These are phyloP conservation scores for Pyrenophora graminea DNA, from an alignment of 2,329 filamentous ascomycete species.

Conservation along the genomic window DNA sequence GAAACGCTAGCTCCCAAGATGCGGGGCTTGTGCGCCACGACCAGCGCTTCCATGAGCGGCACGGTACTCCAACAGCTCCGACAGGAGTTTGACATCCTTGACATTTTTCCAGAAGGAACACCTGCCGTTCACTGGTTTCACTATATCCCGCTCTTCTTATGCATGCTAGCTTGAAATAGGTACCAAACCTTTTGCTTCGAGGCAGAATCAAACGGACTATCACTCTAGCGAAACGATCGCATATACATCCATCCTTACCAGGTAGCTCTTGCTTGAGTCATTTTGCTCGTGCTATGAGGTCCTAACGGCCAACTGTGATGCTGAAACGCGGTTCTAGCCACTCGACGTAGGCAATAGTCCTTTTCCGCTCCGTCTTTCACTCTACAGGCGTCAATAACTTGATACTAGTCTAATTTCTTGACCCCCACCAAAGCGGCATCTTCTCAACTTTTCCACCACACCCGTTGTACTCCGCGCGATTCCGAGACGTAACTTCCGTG, in stretches of 20 bases:
- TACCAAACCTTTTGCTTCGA: too few species aligned
- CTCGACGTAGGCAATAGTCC: background rate
- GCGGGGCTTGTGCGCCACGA: too few species aligned
- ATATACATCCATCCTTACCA: too few species aligned
- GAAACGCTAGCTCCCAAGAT: conserved; percentile 10
- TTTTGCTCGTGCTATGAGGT: background rate
- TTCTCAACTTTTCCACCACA: background rate
- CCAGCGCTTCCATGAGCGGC: background rate
- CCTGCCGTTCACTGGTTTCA: too few species aligned
- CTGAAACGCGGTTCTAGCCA: background rate
- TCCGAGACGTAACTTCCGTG: background rate
- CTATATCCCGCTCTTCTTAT: too few species aligned
- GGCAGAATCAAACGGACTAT: too few species aligned
- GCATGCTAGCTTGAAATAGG: too few species aligned
- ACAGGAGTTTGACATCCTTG: background rate
- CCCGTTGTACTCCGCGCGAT: too few species aligned
- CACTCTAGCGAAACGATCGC: too few species aligned
- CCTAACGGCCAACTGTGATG: background rate
- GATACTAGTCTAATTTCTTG: background rate
- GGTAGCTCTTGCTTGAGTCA: background rate
- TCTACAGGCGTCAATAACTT: background rate
- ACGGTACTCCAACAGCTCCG: background rate
- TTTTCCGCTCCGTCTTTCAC: background rate
- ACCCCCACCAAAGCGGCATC: background rate
- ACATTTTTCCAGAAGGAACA: too few species aligned